Conservation (phyloP, 2,329 filamentous ascomycete species). For the Metarhizium brunneum region DNA sequence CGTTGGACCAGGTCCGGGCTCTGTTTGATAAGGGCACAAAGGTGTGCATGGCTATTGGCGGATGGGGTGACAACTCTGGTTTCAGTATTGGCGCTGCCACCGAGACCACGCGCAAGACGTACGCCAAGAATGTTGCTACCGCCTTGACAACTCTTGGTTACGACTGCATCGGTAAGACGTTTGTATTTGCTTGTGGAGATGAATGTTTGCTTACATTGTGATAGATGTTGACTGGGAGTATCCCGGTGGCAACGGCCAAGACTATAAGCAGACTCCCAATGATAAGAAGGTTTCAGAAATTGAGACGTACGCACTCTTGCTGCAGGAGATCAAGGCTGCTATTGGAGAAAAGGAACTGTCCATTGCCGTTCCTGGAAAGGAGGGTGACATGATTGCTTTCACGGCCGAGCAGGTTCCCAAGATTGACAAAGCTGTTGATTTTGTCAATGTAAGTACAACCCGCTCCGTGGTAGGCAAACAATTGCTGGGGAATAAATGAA, state of each 20-base stretch:
- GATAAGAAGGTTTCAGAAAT: slow-evolving; percentile 49
- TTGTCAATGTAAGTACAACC: slow-evolving; percentile 40
- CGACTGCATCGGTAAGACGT: slow-evolving; percentile 45
- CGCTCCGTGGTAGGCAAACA: neutral
- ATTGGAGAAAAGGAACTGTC: slow-evolving; percentile 53
- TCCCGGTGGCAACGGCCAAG: slow-evolving; percentile 54
- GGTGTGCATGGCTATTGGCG: slow-evolving; percentile 55
- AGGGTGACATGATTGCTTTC: slow-evolving; percentile 60
- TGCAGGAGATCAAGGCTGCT: slow-evolving; percentile 46
- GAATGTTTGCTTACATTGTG: neutral
- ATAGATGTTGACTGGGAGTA: slow-evolving; percentile 60
- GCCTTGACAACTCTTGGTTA: slow-evolving; percentile 46
- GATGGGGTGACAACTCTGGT: slow-evolving; percentile 53
- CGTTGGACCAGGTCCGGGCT: slow-evolving; percentile 38
- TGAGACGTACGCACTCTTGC: slow-evolving; percentile 49
- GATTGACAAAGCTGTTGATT: slow-evolving; percentile 53
- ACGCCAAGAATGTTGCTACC: slow-evolving; percentile 47
- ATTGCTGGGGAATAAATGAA: too few relatives aligned
- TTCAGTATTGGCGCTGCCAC: slow-evolving; percentile 42
- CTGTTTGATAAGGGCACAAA: slow-evolving; percentile 45
- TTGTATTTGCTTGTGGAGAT: too few relatives aligned
- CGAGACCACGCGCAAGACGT: slow-evolving; percentile 36
- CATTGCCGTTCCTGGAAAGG: slow-evolving; percentile 55
- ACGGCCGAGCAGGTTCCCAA: slow-evolving; percentile 43
- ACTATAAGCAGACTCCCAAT: slow-evolving; percentile 57